Conservation (phyloP, 1,284 basidiomycete species). For the Chalciporus sp. region DNA sequence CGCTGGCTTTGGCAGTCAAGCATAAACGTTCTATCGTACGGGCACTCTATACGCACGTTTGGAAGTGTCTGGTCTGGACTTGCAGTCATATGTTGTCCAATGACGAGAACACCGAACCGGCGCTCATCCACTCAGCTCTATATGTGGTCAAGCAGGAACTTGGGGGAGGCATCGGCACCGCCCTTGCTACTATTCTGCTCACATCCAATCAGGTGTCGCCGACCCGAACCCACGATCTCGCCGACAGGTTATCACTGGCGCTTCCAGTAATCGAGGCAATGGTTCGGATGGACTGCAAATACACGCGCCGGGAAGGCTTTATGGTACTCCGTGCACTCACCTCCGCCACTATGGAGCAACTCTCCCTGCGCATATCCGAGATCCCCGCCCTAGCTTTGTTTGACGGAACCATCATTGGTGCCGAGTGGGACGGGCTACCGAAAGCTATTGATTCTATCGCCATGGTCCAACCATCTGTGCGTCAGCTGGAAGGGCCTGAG, state of each 20-base stretch:
- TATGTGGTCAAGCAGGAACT: constrained; percentile 47
- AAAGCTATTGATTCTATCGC: constrained; percentile 22
- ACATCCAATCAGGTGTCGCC: constrained; percentile 8
- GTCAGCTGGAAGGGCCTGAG: constrained; percentile 46
- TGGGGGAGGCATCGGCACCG: constrained; percentile 41
- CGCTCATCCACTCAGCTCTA: constrained; percentile 38
- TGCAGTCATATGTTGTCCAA: constrained; percentile 34
- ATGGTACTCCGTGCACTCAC: constrained; percentile 43
- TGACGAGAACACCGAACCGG: constrained; percentile 13
- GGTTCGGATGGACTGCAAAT: constrained; percentile 32
- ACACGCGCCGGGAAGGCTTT: constrained; percentile 39
- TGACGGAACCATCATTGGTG: constrained; percentile 31
- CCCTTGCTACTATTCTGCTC: constrained; percentile 44
- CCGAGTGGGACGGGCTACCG: constrained; percentile 23
- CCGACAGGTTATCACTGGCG: constrained; percentile 34
- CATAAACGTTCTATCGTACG: constrained; percentile 38
- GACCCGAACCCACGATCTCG: constrained; percentile 4
- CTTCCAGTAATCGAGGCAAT: constrained; percentile 42
- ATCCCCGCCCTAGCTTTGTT: constrained; percentile 29
- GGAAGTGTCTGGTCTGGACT: constrained; percentile 59
- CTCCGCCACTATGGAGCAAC: constrained; percentile 19
- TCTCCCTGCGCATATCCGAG: constrained; percentile 24
- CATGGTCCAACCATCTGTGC: constrained; percentile 32
- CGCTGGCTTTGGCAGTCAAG: constrained; percentile 34
- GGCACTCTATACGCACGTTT: constrained; percentile 46